Conservation (phyloP, 2,329 filamentous ascomycete species). For the Ceratocystiopsis sp. region DNA sequence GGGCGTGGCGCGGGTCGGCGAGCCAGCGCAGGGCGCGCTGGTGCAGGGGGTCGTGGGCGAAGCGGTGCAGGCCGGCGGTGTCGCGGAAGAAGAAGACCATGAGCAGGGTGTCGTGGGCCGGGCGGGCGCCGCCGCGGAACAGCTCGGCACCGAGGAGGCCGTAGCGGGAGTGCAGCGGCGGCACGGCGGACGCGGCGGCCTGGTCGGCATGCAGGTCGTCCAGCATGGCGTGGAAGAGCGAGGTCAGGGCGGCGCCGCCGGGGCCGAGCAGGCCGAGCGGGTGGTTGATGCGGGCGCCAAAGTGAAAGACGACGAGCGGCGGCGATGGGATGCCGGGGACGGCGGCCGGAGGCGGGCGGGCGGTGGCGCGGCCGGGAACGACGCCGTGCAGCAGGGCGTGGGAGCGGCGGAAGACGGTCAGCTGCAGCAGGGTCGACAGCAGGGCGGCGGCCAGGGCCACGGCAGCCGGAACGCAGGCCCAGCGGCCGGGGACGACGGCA, state of each 20-base stretch:
- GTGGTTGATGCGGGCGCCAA: slow-evolving; percentile 28
- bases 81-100: slow-evolving; percentile 10
- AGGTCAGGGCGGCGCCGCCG: slow-evolving; percentile 21
- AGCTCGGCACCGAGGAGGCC: slow-evolving; percentile 28
- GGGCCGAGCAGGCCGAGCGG: slow-evolving; percentile 32
- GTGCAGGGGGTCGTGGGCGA: slow-evolving; percentile 7
- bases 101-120: slow-evolving; percentile 7
- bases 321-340: slow-evolving; percentile 10
- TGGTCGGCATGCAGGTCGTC: slow-evolving; percentile 14
- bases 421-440: slow-evolving; percentile 15
- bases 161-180: slow-evolving; percentile 14
- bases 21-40: slow-evolving; percentile 6
- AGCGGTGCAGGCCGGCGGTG: slow-evolving; percentile 8
- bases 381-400: slow-evolving; percentile 13
- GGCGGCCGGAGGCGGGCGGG: slow-evolving; percentile 9
- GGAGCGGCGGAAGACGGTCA: slow-evolving; percentile 3
- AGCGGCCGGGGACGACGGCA: slow-evolving; percentile 17
- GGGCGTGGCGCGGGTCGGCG: not conserved
- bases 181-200: not conserved
- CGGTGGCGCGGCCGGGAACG: slow-evolving; percentile 18
- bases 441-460: slow-evolving; percentile 16
- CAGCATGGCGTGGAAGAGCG: slow-evolving; percentile 23
- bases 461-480: slow-evolving; percentile 18
- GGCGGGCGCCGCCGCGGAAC: slow-evolving; percentile 18
- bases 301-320: slow-evolving; percentile 21